A percentile compares a stretch with the other conserved stretches of the same genome.
Conservation (phyloP, 2,329 filamentous ascomycete species). For the Aureobasidium lini region DNA sequence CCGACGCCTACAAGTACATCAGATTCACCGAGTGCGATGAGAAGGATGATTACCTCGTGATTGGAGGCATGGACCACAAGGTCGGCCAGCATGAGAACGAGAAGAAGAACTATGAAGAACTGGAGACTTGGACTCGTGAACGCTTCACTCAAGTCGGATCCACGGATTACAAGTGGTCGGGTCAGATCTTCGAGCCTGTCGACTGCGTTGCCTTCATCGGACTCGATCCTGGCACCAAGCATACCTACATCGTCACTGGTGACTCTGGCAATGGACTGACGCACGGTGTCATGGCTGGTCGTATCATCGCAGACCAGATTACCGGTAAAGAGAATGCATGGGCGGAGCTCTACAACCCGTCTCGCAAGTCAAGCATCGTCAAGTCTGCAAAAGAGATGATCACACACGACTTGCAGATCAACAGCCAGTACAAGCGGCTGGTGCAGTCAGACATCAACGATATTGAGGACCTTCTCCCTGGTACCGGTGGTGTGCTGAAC, state of each 20-base stretch:
- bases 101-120: conserved; percentile 39
- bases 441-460: conserved; percentile 48
- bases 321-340: conserved; percentile 43
- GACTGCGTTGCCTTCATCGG: conserved; percentile 52
- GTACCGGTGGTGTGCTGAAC: conserved; percentile 48
- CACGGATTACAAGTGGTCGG: conserved; percentile 51
- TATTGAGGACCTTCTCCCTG: conserved; percentile 47
- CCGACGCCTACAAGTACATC: conserved; percentile 49
- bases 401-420: conserved; percentile 47
- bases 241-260: conserved; percentile 49
- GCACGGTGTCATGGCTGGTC: conserved; percentile 47
- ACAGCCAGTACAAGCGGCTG: conserved; percentile 49
- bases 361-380: conserved; percentile 37
- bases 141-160: conserved; percentile 44
- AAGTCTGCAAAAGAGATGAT: conserved; percentile 42
- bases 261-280: conserved; percentile 53
- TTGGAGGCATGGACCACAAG: conserved; percentile 52
- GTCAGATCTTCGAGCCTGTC: conserved; percentile 50
- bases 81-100: conserved; percentile 46
- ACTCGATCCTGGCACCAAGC: conserved; percentile 44
- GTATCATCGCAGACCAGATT: conserved; percentile 49
- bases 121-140: conserved; percentile 47
- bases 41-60: conserved; percentile 47
- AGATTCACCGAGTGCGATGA: conserved; percentile 48
- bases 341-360: conserved; percentile 45